Conservation (phyloP, 2,329 filamentous ascomycete species). For the Trichoderma semiorbis region DNA sequence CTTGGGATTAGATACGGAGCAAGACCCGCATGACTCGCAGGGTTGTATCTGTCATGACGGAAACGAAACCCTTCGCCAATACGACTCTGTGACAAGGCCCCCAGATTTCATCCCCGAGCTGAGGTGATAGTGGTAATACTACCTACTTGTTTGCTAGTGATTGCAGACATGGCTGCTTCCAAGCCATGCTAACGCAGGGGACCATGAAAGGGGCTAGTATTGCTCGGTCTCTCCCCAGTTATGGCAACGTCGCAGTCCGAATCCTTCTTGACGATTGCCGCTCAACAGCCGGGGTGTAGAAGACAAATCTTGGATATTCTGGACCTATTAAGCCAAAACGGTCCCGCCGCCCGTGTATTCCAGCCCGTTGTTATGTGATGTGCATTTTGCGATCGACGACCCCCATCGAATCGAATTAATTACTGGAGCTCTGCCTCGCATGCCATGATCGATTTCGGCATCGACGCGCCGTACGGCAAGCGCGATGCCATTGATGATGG, state of each 20-base stretch:
- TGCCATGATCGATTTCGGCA: background rate
- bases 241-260: background rate
- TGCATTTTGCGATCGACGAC: background rate
- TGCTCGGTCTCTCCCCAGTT: background rate
- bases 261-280: background rate
- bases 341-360: background rate
- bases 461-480: background rate
- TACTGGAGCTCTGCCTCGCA: background rate
- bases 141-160: background rate
- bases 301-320: background rate
- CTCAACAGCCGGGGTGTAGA: background rate
- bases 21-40: background rate
- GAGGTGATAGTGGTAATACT: background rate
- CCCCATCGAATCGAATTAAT: background rate
- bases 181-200: background rate
- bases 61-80: background rate
- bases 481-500: conserved; percentile 3
- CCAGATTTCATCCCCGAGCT: background rate
- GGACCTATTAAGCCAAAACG: background rate
- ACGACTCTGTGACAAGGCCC: background rate
- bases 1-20: background rate
- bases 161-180: background rate
- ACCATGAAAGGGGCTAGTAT: background rate
- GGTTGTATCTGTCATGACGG: background rate
- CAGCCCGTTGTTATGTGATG: background rate